Evolutionary conservation across 2,329 filamentous ascomycete species (phyloP), one percentile per base, ranked within the genome.

Genomic region (Juglanconis sp.): DNA sequence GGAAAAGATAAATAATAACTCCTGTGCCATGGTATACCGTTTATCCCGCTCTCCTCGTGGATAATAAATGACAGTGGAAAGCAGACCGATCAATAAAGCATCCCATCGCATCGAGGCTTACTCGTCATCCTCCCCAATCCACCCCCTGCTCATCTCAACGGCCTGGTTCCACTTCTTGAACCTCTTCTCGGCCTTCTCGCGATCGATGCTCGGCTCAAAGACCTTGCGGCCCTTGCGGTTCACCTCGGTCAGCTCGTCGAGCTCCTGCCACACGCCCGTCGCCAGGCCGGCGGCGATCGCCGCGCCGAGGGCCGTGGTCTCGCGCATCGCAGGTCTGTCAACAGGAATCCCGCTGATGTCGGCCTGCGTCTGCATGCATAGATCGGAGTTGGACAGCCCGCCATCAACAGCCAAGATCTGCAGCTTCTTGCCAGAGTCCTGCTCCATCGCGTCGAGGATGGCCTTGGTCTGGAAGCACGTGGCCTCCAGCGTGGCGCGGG

Each of bases 401-500:
- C 92, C 92, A 70, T 96, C 92, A 48, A 96, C 92, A 38, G 90
- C 88, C 48, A 96, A 81, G 65, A 88, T 85, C 60, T 85, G 82
- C 36, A 96, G 82, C 64, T 85, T 85, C 71, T 93, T 87, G 40
- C 87, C 87, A 56, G 88, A 92, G 75, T 96, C 92, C 67, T 88
- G 86, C 70, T 90, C 91, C 92, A 96, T 96, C 64, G 92, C 91
- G 70, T 95, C 88, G 31, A 96, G 83, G 68, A 96, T 96, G 30
- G 92, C 92, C 68, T 92, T 92, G 31, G 91, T 96, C 75, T 96
- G 92, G 80, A 91, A 96, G 77, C 92, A 96, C 42, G 91, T 93
- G 4, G 92, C 92, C 76, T 96, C 92, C 56, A 96, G 85, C 0
- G 92, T 96, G 40, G 92, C 92, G 63, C 92, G 88, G 49, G 91